phyloP scores from a whole-genome alignment of 257 asterid species.

The Gardenia jasminoides region DNA sequence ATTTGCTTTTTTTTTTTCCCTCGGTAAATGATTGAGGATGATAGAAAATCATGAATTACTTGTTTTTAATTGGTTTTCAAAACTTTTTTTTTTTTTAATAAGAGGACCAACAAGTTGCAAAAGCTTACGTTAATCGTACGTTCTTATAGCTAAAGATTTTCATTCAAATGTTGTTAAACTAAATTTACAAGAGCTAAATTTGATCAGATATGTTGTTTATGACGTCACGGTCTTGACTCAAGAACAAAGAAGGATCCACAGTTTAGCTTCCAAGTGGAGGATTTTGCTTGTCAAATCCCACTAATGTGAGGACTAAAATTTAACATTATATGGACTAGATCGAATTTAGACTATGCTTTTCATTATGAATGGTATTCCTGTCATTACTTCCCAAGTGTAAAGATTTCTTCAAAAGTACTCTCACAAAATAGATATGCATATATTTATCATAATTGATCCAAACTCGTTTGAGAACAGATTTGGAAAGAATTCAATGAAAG shows the following conservation, averaged over 20 bases:
- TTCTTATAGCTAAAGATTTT: background rate
- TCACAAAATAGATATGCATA: background rate
- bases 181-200: background rate
- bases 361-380: background rate
- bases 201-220: background rate
- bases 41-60: too few relatives aligned
- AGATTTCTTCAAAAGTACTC: background rate
- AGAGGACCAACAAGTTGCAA: too few relatives aligned
- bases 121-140: background rate
- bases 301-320: background rate
- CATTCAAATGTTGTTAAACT: background rate
- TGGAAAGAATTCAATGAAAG: background rate
- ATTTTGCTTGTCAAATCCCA: background rate
- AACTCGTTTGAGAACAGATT: background rate
- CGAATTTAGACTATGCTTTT: background rate
- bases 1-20: too few relatives aligned
- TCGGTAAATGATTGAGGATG: too few relatives aligned
- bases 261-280: background rate
- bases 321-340: too few relatives aligned
- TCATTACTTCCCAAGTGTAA: background rate
- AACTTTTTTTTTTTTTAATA: too few relatives aligned
- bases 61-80: too few relatives aligned
- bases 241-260: background rate
- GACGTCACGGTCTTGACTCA: background rate
- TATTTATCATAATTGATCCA: background rate